phyloP scores from a whole-genome alignment of 495 filamentous ascomycete genomes.

The Durotheca rogersii region DNA sequence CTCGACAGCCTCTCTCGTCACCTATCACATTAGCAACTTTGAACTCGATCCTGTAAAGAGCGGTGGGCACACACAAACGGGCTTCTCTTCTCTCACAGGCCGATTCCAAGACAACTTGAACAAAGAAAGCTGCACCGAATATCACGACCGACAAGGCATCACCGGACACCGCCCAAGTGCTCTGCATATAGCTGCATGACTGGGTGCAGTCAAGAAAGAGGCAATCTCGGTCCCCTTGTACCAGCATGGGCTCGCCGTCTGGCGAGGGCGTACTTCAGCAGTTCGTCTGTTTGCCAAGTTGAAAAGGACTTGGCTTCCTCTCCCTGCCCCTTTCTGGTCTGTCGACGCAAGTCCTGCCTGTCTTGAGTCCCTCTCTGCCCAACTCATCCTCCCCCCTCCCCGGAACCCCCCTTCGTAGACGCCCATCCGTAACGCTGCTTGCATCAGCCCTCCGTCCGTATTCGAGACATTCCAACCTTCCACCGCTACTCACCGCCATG shows the following conservation, averaged over 20 bases:
- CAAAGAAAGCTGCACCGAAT: slow-evolving; percentile 50
- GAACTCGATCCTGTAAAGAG: slow-evolving; percentile 46
- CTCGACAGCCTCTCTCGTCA: slow-evolving; percentile 32
- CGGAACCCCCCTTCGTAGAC: slow-evolving; percentile 27
- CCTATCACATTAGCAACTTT: slow-evolving; percentile 44
- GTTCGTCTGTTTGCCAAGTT: slow-evolving; percentile 38
- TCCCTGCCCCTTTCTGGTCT: slow-evolving; percentile 20
- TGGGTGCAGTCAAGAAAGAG: slow-evolving; percentile 42
- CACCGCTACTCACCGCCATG: slow-evolving; percentile 45
- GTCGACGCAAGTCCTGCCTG: slow-evolving; percentile 40
- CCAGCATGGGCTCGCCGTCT: slow-evolving; percentile 33
- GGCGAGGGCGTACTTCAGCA: slow-evolving; percentile 35
- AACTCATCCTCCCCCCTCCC: too few species aligned
- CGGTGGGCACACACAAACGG: slow-evolving; percentile 49
- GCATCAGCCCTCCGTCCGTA: slow-evolving; percentile 32
- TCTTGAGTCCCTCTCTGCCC: slow-evolving; percentile 34
- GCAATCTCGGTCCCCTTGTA: slow-evolving; percentile 44
- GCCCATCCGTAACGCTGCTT: slow-evolving; percentile 30
- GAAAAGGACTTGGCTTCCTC: slow-evolving; percentile 34
- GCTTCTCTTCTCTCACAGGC: slow-evolving; percentile 40
- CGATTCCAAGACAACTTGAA: slow-evolving; percentile 46
- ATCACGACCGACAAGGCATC: slow-evolving; percentile 38
- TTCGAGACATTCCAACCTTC: slow-evolving; percentile 34
- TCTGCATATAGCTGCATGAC: slow-evolving; percentile 43
- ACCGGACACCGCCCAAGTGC: slow-evolving; percentile 36